phyloP scores from a whole-genome alignment of 1,284 basidiomycete genomes.

The Volvariella volvacea region DNA sequence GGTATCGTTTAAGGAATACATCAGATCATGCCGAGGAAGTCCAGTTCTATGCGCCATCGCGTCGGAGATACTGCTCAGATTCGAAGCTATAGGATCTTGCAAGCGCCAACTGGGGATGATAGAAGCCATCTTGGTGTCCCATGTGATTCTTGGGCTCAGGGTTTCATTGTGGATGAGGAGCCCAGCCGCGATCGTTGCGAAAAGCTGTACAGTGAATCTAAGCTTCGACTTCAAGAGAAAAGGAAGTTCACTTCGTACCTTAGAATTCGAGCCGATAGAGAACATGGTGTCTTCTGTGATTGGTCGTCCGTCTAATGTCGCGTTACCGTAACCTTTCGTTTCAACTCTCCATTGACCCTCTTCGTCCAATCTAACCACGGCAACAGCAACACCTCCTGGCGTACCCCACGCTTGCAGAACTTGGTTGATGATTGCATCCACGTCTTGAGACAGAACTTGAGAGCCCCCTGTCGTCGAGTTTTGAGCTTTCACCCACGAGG shows the following conservation, averaged over 20 bases:
- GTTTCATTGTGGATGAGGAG: constrained; percentile 30
- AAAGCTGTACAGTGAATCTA: constrained; percentile 34
- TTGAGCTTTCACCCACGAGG: no score
- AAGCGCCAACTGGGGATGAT: constrained; percentile 29
- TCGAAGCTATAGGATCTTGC: constrained; percentile 23
- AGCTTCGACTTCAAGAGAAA: no score
- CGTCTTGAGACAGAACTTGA: neutral
- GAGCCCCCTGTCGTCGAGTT: no score
- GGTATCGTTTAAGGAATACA: constrained; percentile 9
- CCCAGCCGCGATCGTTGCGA: constrained; percentile 29
- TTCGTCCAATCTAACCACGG: constrained; percentile 26
- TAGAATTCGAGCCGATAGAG: constrained; percentile 7
- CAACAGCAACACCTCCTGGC: constrained; percentile 25
- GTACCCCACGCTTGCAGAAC: constrained; percentile 26
- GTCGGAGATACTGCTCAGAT: constrained; percentile 27
- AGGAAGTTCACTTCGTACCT: no score
- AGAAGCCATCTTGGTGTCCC: constrained; percentile 26
- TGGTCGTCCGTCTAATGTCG: constrained; percentile 15
- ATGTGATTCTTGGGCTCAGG: constrained; percentile 22
- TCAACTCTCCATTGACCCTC: constrained; percentile 25
- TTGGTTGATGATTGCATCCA: constrained; percentile 16
- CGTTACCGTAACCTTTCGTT: constrained; percentile 27
- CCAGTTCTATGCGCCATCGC: constrained; percentile 34
- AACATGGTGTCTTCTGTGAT: constrained; percentile 24
- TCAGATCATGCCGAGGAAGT: constrained; percentile 32